These are phyloP conservation scores for Nicotiana tomentosiformis DNA, from an alignment of 257 asterid species.

Conservation along the genomic window DNA sequence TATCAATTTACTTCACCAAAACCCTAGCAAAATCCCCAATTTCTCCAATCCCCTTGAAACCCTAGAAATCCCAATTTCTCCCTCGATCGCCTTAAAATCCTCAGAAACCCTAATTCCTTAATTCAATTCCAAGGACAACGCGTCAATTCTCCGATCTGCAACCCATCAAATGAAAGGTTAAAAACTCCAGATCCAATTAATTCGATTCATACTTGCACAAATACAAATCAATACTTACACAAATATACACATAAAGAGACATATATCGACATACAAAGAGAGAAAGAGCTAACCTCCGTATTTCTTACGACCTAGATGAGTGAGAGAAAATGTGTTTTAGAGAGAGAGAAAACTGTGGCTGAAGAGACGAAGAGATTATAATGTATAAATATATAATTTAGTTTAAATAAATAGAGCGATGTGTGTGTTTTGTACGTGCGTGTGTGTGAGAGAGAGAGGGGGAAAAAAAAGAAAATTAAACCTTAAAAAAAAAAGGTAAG, in stretches of 20 bases:
- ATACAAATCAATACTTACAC: not conserved
- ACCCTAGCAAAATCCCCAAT: slow-evolving; percentile 20
- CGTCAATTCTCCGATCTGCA: slow-evolving; percentile 28
- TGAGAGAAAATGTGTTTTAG: slow-evolving; percentile 13
- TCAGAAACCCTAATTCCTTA: slow-evolving; percentile 8
- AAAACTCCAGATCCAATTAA: slow-evolving; percentile 22
- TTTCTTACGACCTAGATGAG: slow-evolving; percentile 9
- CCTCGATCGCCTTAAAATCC: slow-evolving; percentile 16
- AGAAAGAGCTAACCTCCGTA: slow-evolving; percentile 19
- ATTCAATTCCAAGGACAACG: slow-evolving; percentile 9
- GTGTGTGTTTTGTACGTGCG: not conserved
- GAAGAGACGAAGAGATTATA: slow-evolving; percentile 8
- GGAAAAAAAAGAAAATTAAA: not conserved
- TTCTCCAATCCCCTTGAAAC: not conserved
- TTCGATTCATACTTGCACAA: not conserved
- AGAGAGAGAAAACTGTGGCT: slow-evolving; percentile 22
- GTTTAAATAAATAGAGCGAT: slow-evolving; percentile 9
- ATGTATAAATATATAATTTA: not conserved
- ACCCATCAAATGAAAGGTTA: slow-evolving; percentile 10
- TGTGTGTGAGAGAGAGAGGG: not conserved
- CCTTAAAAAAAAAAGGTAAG: not conserved
- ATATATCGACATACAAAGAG: not conserved
- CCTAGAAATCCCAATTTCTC: slow-evolving; percentile 23
- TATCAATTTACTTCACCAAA: not conserved
- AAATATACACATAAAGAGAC: not conserved